Evolutionary conservation across 2,329 filamentous ascomycete species (phyloP), one percentile per base, ranked within the genome.

Genomic region (Microsporum canis): DNA sequence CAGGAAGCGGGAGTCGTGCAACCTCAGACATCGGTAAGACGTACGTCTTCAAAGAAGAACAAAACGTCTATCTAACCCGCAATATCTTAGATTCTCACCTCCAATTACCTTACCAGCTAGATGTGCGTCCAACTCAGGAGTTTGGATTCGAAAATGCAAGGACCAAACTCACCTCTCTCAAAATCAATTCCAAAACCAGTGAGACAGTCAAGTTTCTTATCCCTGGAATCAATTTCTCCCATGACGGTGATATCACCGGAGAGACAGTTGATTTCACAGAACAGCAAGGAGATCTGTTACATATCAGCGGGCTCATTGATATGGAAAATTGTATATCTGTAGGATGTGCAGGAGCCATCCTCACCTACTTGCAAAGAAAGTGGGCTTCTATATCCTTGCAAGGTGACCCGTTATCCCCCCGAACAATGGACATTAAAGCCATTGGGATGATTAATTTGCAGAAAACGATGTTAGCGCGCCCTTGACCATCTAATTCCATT

Each of bases 321-420:
- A 76, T 94, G 60, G 87, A 92, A 2, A 92, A 88, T 67, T 77
- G 74, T 4, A 71, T 88, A 10, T 89, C 90, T 77, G 78, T 95
- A 56, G 88, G 89, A 2, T 97, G 94, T 73, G 88, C 87, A 31
- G 90, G 91, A n/a, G 91, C 91, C 31, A 76, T 97, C 1, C 75
- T 97, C n/a, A 81, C 82, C 3, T 89, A 95, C 65, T 73, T 96
- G 29, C 84, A 89, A 67, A 84, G 89, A 59, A 81, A 84, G 66
- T 81, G 81, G 69, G 82, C 84, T 43, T 79, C 82, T 2, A 80
- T 84, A 39, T 86, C 84, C 67, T 75, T 87, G 2, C 82, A 84
- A 1, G 81, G 82, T 33, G 84, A 87, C 63, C 73, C 78, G 12
- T 77, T 79, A 34, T 78, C 79, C 1, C 71, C 76, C n/a, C 68